Evolutionary conservation across 768 basidiomycete genomes (phyloP).

Genomic region (Cyclocybe cylindracea): DNA sequence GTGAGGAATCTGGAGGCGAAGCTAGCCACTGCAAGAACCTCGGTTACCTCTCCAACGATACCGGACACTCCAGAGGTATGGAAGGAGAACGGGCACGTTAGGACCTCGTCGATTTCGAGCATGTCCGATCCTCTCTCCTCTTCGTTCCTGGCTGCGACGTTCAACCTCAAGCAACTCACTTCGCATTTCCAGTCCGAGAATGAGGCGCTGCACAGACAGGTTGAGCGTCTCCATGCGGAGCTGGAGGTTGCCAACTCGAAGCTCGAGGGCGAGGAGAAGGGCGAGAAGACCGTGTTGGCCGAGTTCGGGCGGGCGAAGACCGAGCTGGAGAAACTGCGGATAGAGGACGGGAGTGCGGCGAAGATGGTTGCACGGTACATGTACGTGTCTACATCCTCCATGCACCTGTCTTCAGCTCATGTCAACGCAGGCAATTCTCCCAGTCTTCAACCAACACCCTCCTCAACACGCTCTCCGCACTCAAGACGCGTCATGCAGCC

Average conservation of each 20-base stretch:
- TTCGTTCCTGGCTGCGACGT: conserved; percentile 46
- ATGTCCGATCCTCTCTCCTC: too few relatives aligned
- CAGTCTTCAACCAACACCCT: conserved; percentile 71
- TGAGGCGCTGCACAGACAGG: conserved; percentile 44
- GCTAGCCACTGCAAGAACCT: conserved; percentile 13
- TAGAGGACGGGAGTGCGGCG: conserved; percentile 75
- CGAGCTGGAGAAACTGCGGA: conserved; percentile 54
- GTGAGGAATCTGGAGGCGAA: conserved; percentile 65
- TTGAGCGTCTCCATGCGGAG: conserved; percentile 42
- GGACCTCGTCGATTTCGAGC: neutral
- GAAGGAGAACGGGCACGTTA: neutral
- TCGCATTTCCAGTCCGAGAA: conserved; percentile 51
- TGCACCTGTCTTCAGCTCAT: neutral
- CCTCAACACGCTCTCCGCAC: conserved; percentile 56
- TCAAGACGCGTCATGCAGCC: conserved; percentile 63
- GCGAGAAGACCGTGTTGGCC: conserved; percentile 39
- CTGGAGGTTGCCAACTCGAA: conserved; percentile 42
- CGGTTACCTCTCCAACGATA: neutral
- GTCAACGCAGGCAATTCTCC: conserved; percentile 70
- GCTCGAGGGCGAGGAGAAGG: conserved; percentile 46
- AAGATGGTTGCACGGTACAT: conserved; percentile 87
- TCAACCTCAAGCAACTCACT: conserved; percentile 47
- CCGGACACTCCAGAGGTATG: too few relatives aligned
- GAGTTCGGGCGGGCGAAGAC: conserved; percentile 47
- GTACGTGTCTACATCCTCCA: conserved; percentile 40